phyloP scores from a whole-genome alignment of 352 stramenopile genomes.

The Lagenidium giganteum region DNA sequence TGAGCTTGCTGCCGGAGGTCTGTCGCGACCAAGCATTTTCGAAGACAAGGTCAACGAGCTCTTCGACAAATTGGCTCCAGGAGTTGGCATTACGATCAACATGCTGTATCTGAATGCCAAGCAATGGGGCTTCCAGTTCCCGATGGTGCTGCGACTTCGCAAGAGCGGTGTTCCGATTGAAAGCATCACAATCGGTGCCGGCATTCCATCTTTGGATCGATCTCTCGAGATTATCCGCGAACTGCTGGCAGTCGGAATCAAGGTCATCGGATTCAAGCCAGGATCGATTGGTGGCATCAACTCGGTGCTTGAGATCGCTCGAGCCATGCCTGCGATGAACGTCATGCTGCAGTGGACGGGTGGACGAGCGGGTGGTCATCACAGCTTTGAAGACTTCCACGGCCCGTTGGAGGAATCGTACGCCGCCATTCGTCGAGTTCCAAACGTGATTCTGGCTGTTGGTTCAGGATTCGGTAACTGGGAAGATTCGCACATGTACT shows the following conservation, averaged over 20 bases:
- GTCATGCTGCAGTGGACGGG: slow-evolving; percentile 88
- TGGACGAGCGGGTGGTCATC: slow-evolving; percentile 77
- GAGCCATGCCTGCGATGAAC: slow-evolving; percentile 47
- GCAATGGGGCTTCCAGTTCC: slow-evolving; percentile 89
- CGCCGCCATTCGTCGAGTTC: slow-evolving; percentile 61
- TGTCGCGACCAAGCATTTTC: slow-evolving; percentile 71
- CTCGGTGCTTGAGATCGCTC: slow-evolving; percentile 72
- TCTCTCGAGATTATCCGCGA: slow-evolving; percentile 77
- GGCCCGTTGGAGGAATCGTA: slow-evolving; percentile 67
- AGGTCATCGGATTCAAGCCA: slow-evolving; percentile 81
- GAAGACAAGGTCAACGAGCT: slow-evolving; percentile 57
- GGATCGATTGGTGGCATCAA: slow-evolving; percentile 75
- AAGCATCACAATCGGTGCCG: slow-evolving; percentile 83
- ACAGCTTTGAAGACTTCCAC: slow-evolving; percentile 89
- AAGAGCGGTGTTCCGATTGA: slow-evolving; percentile 78
- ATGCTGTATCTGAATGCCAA: slow-evolving; percentile 89
- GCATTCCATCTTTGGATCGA: slow-evolving; percentile 77
- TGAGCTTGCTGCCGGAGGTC: slow-evolving; percentile 72
- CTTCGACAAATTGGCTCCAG: slow-evolving; percentile 66
- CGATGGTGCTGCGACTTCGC: slow-evolving; percentile 79
- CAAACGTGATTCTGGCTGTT: slow-evolving; percentile 83
- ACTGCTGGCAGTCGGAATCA: slow-evolving; percentile 60
- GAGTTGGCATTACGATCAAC: slow-evolving; percentile 76
- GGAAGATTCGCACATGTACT: slow-evolving; percentile 70
- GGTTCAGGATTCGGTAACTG: slow-evolving; percentile 86